Evolutionary conservation across 2,329 filamentous ascomycete species (phyloP).

Genomic region (Colletotrichum sp.): DNA sequence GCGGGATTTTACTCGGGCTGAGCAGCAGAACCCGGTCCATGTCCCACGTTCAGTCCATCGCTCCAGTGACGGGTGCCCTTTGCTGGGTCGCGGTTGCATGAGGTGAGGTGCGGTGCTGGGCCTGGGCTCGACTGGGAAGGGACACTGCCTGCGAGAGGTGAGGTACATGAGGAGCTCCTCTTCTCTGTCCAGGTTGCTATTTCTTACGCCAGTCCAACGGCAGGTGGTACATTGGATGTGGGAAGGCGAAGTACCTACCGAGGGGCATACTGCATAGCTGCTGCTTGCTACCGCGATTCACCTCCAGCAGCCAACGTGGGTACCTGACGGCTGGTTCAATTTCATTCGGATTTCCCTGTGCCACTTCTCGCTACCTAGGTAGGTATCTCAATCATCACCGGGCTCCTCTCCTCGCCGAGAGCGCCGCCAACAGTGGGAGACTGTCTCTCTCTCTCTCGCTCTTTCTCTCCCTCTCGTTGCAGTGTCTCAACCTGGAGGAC

Average conservation of each 20-base stretch:
- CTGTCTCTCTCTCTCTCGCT: neutral
- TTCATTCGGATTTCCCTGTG: neutral
- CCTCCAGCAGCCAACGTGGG: neutral
- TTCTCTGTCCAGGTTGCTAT: neutral
- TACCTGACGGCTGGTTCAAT: neutral
- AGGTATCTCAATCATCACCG: neutral
- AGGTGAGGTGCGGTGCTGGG: neutral
- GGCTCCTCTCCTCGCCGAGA: neutral
- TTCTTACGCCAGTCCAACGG: neutral
- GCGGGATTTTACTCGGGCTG: slow-evolving; percentile 22
- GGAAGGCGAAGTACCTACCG: neutral
- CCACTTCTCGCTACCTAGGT: neutral
- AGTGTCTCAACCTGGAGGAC: neutral
- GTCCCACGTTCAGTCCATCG: neutral
- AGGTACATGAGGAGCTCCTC: slow-evolving; percentile 5
- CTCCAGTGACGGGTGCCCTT: neutral
- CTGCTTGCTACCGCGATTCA: neutral
- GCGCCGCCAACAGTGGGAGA: neutral
- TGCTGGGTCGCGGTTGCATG: slow-evolving; percentile 1
- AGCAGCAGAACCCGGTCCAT: neutral
- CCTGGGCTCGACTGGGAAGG: neutral
- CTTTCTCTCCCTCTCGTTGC: neutral
- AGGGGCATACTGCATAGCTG: neutral
- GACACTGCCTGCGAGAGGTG: neutral
- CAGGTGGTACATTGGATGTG: neutral